A percentile compares a stretch with the other conserved stretches of the same genome.
phyloP scores from a whole-genome alignment of 208 protist species.

The Porcisia hertigi region DNA sequence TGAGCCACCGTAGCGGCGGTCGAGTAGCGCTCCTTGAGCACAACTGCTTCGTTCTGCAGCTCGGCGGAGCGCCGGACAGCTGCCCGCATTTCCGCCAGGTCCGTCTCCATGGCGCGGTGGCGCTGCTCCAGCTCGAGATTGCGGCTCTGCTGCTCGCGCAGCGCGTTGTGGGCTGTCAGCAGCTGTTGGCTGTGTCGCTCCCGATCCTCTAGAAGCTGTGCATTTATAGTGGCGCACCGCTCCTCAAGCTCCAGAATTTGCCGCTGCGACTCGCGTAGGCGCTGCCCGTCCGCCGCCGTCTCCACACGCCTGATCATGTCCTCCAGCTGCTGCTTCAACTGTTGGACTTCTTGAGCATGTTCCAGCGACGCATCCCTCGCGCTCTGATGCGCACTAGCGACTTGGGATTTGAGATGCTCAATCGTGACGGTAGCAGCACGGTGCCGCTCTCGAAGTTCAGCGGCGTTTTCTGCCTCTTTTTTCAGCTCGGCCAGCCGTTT shows the following conservation, averaged over 20 bases:
- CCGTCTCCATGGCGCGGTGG: slow-evolving; percentile 52
- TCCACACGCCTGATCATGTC: slow-evolving; percentile 70
- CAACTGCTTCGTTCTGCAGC: slow-evolving; percentile 72
- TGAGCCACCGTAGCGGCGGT: slow-evolving; percentile 50
- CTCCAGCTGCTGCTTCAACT: slow-evolving; percentile 68
- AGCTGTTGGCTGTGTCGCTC: slow-evolving; percentile 68
- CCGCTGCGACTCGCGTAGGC: slow-evolving; percentile 43
- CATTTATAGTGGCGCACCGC: slow-evolving; percentile 43
- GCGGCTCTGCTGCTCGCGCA: slow-evolving; percentile 76
- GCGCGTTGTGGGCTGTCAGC: slow-evolving; percentile 64
- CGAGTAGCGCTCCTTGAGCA: slow-evolving; percentile 68
- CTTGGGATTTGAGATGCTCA: slow-evolving; percentile 63
- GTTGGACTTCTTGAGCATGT: slow-evolving; percentile 69
- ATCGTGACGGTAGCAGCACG: slow-evolving; percentile 37
- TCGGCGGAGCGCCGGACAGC: slow-evolving; percentile 64
- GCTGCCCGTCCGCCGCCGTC: slow-evolving; percentile 42
- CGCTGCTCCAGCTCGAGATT: slow-evolving; percentile 78
- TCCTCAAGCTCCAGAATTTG: slow-evolving; percentile 73
- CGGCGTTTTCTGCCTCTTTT: slow-evolving; percentile 45
- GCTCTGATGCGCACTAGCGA: slow-evolving; percentile 49
- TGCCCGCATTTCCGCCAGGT: slow-evolving; percentile 63
- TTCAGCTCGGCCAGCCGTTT: slow-evolving; percentile 38
- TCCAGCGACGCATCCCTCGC: slow-evolving; percentile 51
- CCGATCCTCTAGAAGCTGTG: slow-evolving; percentile 58
- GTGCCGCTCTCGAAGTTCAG: slow-evolving; percentile 52